Evolutionary conservation across 164 flowering plant genomes (phyloP), one percentile per base, ranked within the genome.

Genomic region (Brasenia schreberi): DNA sequence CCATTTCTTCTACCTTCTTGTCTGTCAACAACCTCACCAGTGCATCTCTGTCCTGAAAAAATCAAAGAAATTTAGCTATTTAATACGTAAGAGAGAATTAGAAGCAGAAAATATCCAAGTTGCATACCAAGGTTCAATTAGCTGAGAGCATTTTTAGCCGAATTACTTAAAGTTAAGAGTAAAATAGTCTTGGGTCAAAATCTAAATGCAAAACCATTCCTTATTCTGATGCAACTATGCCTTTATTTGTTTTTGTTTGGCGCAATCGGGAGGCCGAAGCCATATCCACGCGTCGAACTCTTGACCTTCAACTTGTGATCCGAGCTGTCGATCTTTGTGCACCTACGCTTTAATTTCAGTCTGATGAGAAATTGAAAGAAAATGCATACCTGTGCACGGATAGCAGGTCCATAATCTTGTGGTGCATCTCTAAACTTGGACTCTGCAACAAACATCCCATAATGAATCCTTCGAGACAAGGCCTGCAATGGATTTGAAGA

Each of bases 371-470:
- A 45, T 45, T 23, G 27, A 5, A 45, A 12, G 53, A 45, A 60
- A 60, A 63, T 17, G 6, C 56, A 43, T 82, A 90, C 97, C 75
- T 86, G 91, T 19, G 77, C 87, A 70, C 56, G 74, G 63, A 91
- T 91, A 64, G 96, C 90, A 71, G 84, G 71, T 68, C 72, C 77
- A 64, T 87, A 91, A 23, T 72, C 77, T 19, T 77, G 80, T 49
- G 93, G 92, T 65, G 86, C 72, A 14, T 82, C 87, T 66, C 65
- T 84, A 65, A 80, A 91, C 73, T 91, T 91, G 19, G 88, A 86
- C 77, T 91, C 97, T 42, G 96, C 93, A 0, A 91, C 97, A 75
- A 76, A 91, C 75, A 88, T 88, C 6, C 96, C 96, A 72, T 88
- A 91, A 68, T 91, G 97, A 42, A 88, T 87, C 77, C 96, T 80